Base-by-base conservation (phyloP, 2,329 filamentous ascomycete species). In the Dactylellina haptotyla region DNA sequence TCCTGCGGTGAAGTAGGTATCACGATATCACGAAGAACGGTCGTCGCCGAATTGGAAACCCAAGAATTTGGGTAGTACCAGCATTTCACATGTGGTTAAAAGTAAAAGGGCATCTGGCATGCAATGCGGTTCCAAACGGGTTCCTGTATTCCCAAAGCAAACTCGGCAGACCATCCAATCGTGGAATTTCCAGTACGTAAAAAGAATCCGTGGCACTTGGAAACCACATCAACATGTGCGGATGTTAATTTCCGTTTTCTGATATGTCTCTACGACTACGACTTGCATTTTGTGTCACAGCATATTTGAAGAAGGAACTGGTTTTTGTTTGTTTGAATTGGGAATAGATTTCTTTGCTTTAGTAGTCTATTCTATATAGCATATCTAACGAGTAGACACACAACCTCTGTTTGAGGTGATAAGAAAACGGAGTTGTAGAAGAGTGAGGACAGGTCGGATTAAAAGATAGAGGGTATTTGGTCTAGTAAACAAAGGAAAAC, bases 401-500 rank as follows among this genome's bases (percentile, higher is more conserved):
- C 50, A 54, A 30, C 50, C 50, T 64, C 59, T 23, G 12, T 53
- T 16, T 51, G 9, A 12, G 10, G 23, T n/a, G 30, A 30, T n/a
- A 46, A 45, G 37, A 54, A 43, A 30, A 46, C 41, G 58, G 20
- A 18, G 1, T 32, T 37, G 41, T 46, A 48, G 56, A 46, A n/a
- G 14, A 57, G 10, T 23, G n/a, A 54, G 8, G 48, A 56, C 26
- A 9, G 20, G 25, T 2, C 58, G 57, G 46, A 28, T 10, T 41
- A 63, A 26, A 64, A 64, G 48, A 50, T 25, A 46, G 23, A 14
- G 59, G 59, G 59, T 64, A 64, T 63, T 50, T 63, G 18, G 59
- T 64, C 59, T 64, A 64, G 18, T 23, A 34, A 34, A n/a, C 46
- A 54, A 64, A 26, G 23, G 53, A 53, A 48, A 12, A 37, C 14